Evolutionary conservation across 1,139 yeast genomes (phyloP), one percentile per base, ranked within the genome.

Genomic region (Protomyces lactucae-debilis): DNA sequence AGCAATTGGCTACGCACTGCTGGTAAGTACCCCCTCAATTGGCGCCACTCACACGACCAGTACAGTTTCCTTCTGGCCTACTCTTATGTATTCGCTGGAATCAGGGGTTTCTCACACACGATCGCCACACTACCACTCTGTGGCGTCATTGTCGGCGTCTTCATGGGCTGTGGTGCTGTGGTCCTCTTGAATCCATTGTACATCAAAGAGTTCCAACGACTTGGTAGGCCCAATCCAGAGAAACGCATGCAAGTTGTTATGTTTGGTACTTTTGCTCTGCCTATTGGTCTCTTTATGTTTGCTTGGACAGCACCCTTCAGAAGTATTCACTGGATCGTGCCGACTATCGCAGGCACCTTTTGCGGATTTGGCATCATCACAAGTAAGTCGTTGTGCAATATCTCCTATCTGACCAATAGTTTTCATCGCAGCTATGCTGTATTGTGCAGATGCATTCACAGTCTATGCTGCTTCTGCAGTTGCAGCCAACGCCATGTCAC

Each of bases 401-500:
- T 87, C 0, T 87, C 84, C 71, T 77, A 76, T 60, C 18, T 16
- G n/a, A 39, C n/a, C 43, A 18, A 18, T 18, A 43, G 48, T 69
- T 39, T 69, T 78, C 79, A 68, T 80, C 74, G 73, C 79, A 74
- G 71, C 77, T 70, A 71, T 84, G 69, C 76, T 78, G 57, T 84
- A 84, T 69, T 76, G 84, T 43, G 81, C 81, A 12, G 83, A 82
- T 71, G 80, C 84, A 0, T 85, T 82, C 70, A 74, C 79, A 48
- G 74, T 75, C 14, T 81, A 79, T 67, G 83, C 87, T 21, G 91
- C 91, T 0, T 83, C 87, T 16, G 88, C 87, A 0, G 76, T 86
- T 74, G 90, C 89, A 14, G 87, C 88, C 9, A 86, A 85, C 72
- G 82, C 85, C 53, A 78, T 86, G 67, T 76, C 84, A 61, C 79